Base-by-base conservation (phyloP, 1,139 yeast species). In the Nadsonia commutata region DNA sequence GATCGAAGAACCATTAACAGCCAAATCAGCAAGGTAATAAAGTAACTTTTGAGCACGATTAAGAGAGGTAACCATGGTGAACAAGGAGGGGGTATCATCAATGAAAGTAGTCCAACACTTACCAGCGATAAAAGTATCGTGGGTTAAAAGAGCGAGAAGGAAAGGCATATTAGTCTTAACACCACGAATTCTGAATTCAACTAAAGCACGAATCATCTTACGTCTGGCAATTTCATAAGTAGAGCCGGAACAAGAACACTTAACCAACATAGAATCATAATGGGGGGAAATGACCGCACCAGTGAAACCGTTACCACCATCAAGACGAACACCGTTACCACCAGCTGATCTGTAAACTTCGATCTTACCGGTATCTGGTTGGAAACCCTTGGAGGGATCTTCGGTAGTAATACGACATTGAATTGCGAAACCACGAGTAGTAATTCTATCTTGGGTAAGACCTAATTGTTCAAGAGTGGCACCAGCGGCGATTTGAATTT, bases 401-500 rank as follows among this genome's bases (percentile, higher is more conserved):
- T 90, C 99, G 43, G 98, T 93, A 45, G 98, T 90, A 67, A 90
- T 90, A 74, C 98, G 86, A 72, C 98, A 93, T 70, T 90, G 99
- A 56, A 90, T 90, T 39, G 98, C 97, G 63, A 88, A 90, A 11
- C 99, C 99, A 62, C 98, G 78, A 43, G 94, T 80, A 47, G 95
- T 82, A 66, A 90, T 86, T 61, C 82, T 81, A 63, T 88, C 95
- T 68, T 90, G 98, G 52, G 88, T 69, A 51, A 90, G 72, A 18
- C 98, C 97, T 56, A 90, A 72, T 62, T 90, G 94, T 53, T 79
- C 80, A 56, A 90, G 72, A 2, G 95, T 76, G 36, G 98, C 98
- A 57, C 99, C 99, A 5, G 97, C 98, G 44, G 97, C 97, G 58
- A 90, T 86, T 70, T 93, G 98, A 57, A 90, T 90, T 69, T 90